Conservation (phyloP, 495 filamentous ascomycete genomes). For the Tuber umbilicatum region DNA sequence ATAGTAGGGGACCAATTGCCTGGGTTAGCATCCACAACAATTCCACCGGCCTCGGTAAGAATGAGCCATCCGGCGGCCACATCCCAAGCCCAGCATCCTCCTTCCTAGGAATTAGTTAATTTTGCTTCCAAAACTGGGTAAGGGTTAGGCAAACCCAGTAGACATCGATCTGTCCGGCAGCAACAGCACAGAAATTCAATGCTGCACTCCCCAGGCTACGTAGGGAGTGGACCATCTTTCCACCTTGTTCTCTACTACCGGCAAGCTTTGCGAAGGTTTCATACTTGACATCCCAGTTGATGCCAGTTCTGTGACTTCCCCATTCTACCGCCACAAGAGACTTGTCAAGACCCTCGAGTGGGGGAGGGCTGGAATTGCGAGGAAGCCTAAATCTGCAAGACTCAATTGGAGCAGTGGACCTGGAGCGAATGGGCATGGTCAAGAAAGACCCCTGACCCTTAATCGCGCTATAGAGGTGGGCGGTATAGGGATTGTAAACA, state of each 20-base stretch:
- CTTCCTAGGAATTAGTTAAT: conserved; percentile 49
- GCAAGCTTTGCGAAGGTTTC: conserved; percentile 64
- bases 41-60: conserved; percentile 73
- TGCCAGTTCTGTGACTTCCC: conserved; percentile 65
- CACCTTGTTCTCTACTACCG: conserved; percentile 57
- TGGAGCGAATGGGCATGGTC: conserved; percentile 45
- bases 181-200: conserved; percentile 75
- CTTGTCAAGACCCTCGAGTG: conserved; percentile 54
- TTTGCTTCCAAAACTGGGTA: background rate
- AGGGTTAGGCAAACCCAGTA: conserved; percentile 57
- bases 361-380: conserved; percentile 49
- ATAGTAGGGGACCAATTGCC: conserved; percentile 66
- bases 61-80: conserved; percentile 89
- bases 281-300: conserved; percentile 68
- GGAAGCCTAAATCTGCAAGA: conserved; percentile 51
- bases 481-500: conserved; percentile 65
- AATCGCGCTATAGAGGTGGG: conserved; percentile 54
- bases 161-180: conserved; percentile 67
- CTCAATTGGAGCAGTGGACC: conserved; percentile 42
- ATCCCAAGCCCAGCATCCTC: conserved; percentile 93
- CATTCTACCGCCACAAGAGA: conserved; percentile 70
- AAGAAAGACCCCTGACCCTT: conserved; percentile 62
- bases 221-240: conserved; percentile 77
- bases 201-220: conserved; percentile 72
- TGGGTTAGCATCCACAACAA: conserved; percentile 69